Evolutionary conservation across 139 green algal genomes (phyloP).

Genomic region (Spirogloea muscicola): DNA sequence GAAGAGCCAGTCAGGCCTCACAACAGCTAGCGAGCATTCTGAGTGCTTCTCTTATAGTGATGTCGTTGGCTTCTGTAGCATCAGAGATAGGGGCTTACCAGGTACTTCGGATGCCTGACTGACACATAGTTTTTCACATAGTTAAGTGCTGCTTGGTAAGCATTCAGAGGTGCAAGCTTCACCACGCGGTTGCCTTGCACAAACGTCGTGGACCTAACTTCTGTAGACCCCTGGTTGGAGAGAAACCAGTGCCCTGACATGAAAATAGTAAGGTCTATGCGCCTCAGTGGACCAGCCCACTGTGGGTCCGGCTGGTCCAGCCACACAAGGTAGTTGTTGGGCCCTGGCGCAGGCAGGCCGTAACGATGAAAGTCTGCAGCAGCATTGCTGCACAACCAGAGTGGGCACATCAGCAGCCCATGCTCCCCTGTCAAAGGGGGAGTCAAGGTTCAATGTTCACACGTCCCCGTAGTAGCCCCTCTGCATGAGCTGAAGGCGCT

Average conservation of each 20-base stretch:
- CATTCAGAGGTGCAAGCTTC: not conserved
- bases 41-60: not conserved
- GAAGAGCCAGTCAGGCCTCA: not conserved
- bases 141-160: not conserved
- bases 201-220: not conserved
- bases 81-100: no score
- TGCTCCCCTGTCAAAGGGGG: no score
- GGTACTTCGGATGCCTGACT: no score
- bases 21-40: not conserved
- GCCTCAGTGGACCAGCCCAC: not conserved
- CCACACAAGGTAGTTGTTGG: not conserved
- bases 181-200: not conserved
- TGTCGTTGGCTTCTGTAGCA: no score
- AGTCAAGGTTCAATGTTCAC: no score
- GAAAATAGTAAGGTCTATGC: not conserved
- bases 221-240: not conserved
- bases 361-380: no score
- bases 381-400: no score
- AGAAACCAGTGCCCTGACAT: conserved; percentile 6
- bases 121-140: not conserved
- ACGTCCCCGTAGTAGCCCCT: not conserved
- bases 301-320: not conserved
- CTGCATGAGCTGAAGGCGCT: not conserved
- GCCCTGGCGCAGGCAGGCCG: no score
- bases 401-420: no score